Evolutionary conservation across 129 eudicot species (phyloP).

Genomic region (Chrysanthemum seticuspe): DNA sequence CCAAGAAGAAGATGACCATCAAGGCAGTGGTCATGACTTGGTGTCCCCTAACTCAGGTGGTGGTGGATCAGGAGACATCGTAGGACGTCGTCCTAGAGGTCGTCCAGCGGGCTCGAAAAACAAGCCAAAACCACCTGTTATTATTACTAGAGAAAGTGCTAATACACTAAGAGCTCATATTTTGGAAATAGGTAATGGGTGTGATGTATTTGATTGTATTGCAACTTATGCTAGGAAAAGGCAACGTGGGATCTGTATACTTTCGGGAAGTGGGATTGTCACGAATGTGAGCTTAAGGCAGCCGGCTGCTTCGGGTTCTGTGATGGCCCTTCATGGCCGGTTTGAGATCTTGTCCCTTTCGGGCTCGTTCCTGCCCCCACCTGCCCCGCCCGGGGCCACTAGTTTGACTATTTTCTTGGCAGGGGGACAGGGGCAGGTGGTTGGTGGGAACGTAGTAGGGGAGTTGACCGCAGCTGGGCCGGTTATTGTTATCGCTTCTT

Average conservation of each 20-base stretch:
- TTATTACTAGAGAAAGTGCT: constrained; percentile 48
- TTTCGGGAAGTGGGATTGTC: constrained; percentile 38
- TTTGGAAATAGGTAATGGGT: constrained; percentile 39
- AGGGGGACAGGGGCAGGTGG: constrained; percentile 49
- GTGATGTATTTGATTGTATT: constrained; percentile 41
- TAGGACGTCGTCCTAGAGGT: constrained; percentile 43
- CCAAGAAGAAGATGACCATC: constrained; percentile 16
- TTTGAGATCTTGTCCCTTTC: constrained; percentile 44
- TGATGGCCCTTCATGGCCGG: constrained; percentile 43
- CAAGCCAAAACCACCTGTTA: constrained; percentile 49
- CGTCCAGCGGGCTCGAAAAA: constrained; percentile 47
- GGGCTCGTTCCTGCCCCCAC: constrained; percentile 45
- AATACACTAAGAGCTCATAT: constrained; percentile 44
- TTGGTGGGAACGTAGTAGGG: constrained; percentile 47
- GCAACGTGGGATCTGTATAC: constrained; percentile 43
- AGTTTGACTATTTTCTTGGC: constrained; percentile 46
- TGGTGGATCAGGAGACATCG: constrained; percentile 29
- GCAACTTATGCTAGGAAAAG: constrained; percentile 41
- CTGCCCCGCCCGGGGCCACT: constrained; percentile 50
- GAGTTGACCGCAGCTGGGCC: constrained; percentile 51
- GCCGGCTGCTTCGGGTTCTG: constrained; percentile 36
- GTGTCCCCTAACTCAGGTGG: constrained; percentile 34
- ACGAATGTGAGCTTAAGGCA: constrained; percentile 44
- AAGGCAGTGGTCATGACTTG: constrained; percentile 7
- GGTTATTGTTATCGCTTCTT: constrained; percentile 43